These are phyloP conservation scores for Glomus cerebriforme DNA, from an alignment of 192 early-diverging fungal genomes.

Conservation along the genomic window DNA sequence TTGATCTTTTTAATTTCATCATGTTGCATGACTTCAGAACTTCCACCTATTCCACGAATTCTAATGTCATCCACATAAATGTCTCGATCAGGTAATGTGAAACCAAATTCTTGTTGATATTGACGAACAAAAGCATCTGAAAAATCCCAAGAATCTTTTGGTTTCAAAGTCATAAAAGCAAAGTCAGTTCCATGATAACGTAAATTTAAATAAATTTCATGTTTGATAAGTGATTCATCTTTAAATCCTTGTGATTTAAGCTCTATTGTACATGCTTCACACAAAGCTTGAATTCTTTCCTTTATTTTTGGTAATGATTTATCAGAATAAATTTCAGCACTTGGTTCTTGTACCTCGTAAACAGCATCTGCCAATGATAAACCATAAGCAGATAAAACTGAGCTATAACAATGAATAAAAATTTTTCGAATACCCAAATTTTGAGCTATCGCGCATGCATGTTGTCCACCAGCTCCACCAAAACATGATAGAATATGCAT, in stretches of 20 bases:
- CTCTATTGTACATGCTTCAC: slow-evolving; percentile 45
- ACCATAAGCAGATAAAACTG: slow-evolving; percentile 95
- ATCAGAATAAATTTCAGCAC: slow-evolving; percentile 52
- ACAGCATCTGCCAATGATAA: slow-evolving; percentile 88
- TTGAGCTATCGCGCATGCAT: slow-evolving; percentile 91
- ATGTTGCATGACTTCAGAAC: slow-evolving; percentile 33
- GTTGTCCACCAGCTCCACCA: slow-evolving; percentile 96
- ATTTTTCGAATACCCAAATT: slow-evolving; percentile 83
- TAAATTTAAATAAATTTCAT: slow-evolving; percentile 80
- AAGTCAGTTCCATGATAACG: slow-evolving; percentile 94
- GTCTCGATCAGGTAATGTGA: slow-evolving; percentile 77
- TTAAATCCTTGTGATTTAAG: slow-evolving; percentile 75
- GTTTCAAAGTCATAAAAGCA: slow-evolving; percentile 85
- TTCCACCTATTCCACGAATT: slow-evolving; percentile 79
- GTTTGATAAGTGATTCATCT: slow-evolving; percentile 44
- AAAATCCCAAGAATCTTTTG: slow-evolving; percentile 66
- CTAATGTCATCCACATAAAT: slow-evolving; percentile 92
- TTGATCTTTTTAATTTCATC: slow-evolving; percentile 42
- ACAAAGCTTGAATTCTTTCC: slow-evolving; percentile 55
- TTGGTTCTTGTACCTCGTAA: slow-evolving; percentile 87
- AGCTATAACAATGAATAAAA: slow-evolving; percentile 84
- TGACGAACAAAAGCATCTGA: slow-evolving; percentile 64
- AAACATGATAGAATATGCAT: slow-evolving; percentile 88
- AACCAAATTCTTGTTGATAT: slow-evolving; percentile 95
- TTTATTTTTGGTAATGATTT: slow-evolving; percentile 46